Base-by-base conservation (phyloP, 306 rosid genomes). In the Quercus bicolor region DNA sequence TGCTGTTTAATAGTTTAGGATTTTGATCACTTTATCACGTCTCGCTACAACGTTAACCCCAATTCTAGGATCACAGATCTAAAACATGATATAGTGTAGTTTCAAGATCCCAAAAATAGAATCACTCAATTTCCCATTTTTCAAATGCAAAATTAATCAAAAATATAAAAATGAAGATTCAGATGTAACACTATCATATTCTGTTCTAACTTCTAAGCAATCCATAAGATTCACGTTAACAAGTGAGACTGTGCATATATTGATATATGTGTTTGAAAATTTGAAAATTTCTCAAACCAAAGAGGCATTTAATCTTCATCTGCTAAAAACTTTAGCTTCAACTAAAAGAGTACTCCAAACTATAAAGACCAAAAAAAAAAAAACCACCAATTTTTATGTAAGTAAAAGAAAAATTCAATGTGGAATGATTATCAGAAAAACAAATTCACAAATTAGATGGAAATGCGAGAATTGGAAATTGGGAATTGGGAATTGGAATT, bases 391-490 rank as follows among this genome's bases (percentile, higher is more conserved):
- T 40, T 40, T 40, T 40, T 40, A 68, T 14, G 70, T 1, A 68
- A 70, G 24, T 80, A 80, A 83, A 72, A 57, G 62, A 40, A 40
- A 40, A 40, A 8, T 69, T 56, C 23, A 52, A 56, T 0, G 23
- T 5, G 15, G 75, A 2, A 40, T 24, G 10, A 73, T 11, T 14
- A 71, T 23, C 26, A 29, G 1, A 53, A 57, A 26, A 10, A 21
- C 12, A 40, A 40, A 40, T 40, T 7, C 45, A 40, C 45, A 40
- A 40, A 40, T 8, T 40, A 40, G 12, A 40, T 0, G 45, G 14
- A 20, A 29, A 33, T 23, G 56, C 12, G 31, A 29, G 19, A 70
- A 51, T 24, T 21, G 15, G 12, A 56, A 56, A 56, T 43, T 4
- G 60, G 2, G 6, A 40, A 70, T 15, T 19, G 28, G 18, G 74